Evolutionary conservation across 2,329 filamentous ascomycete genomes (phyloP), one percentile per base, ranked within the genome.

Genomic region (Bipolaris gigantea): DNA sequence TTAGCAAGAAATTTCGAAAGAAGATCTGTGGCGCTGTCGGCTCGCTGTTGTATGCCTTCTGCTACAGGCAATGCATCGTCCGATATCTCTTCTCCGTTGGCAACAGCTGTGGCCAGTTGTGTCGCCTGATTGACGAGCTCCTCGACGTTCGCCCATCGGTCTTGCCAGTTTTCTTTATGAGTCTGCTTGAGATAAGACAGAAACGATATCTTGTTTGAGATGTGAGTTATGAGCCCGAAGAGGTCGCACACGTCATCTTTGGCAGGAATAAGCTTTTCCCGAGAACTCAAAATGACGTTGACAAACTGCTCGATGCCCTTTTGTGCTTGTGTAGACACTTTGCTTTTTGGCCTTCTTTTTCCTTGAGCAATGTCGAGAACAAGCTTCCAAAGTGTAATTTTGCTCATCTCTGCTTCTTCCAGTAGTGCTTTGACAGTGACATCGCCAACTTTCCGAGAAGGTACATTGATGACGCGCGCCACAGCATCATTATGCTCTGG

Each of bases 401-500:
- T 85, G 16, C 81, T 81, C 41, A 79, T 77, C 63, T 93, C 89
- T 0, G 92, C 90, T 74, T 96, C 89, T 56, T 89, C 85, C 0
- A 92, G 73, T 5, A 97, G 77, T 2, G 80, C 77, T 65, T 89
- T 90, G 53, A 94, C 80, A 0, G 92, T 95, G 4, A 80, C 80
- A 6, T 93, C 89, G 10, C 94, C 93, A 47, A 97, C 84, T 25
- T 89, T 88, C 49, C 93, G 83, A 25, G 88, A 82, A 0, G 93
- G 94, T 0, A 88, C 82, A 67, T 97, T 97, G 68, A 97, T 86
- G 52, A 97, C 86, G 30, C 91, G 84, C 4, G 88, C 83, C 0
- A 97, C 76, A 0, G 91, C 90, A 69, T 97, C 92, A 63, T 92
- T 96, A 70, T 95, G 92, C 41, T 89, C 83, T 1, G 92, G 90